These are phyloP conservation scores for Physaria fendleri DNA, from an alignment of 345 rosid species.

Conservation along the genomic window DNA sequence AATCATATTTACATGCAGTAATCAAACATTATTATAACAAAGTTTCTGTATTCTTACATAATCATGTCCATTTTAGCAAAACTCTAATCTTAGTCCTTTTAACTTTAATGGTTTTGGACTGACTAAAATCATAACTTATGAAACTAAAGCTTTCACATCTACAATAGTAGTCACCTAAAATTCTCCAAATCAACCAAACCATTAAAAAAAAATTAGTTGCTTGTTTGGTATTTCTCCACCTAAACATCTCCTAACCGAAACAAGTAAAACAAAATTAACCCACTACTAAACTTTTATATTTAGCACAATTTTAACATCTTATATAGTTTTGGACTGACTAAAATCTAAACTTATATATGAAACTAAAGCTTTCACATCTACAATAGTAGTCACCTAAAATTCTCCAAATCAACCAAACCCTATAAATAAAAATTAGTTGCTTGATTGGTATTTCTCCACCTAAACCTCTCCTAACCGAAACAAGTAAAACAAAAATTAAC, in stretches of 20 bases:
- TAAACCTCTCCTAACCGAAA: constrained; percentile 15
- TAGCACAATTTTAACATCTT: background rate
- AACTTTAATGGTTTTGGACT: no score
- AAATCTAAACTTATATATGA: background rate
- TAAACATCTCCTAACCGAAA: constrained; percentile 15
- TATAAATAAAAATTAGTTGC: background rate
- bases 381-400: constrained; percentile 16
- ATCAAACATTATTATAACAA: background rate
- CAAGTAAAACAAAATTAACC: background rate
- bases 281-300: background rate
- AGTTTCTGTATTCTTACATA: background rate
- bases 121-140: background rate
- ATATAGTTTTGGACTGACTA: background rate
- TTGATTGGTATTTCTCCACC: constrained; percentile 15
- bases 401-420: constrained; percentile 14
- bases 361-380: background rate
- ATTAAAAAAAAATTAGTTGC: background rate
- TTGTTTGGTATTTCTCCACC: constrained; percentile 14
- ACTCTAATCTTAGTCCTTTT: no score
- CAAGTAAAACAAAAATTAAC: background rate
- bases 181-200: constrained; percentile 14
- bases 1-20: background rate
- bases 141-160: background rate
- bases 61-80: background rate
- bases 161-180: constrained; percentile 15